Percentiles rank a stretch among this genome's conserved stretches.
Evolutionary conservation across 208 protist genomes (phyloP).

Genomic region (Crithidia expoeki): DNA sequence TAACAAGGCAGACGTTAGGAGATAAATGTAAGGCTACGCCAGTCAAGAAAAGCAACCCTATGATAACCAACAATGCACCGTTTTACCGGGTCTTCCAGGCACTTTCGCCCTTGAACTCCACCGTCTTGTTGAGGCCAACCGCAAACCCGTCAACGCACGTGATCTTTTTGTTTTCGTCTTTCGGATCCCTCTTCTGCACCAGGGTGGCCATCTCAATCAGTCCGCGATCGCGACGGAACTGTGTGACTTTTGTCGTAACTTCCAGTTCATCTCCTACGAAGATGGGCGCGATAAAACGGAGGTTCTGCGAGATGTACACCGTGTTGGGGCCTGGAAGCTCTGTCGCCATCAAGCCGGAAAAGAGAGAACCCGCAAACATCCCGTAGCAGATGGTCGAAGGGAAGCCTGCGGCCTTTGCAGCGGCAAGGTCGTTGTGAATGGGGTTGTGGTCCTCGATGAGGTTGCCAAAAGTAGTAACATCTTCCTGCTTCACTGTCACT

Average conservation of each 20-base stretch:
- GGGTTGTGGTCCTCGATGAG: constrained; percentile 87
- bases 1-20: too few species aligned
- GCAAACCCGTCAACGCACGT: constrained; percentile 76
- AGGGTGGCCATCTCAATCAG: constrained; percentile 78
- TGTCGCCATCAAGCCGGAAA: constrained; percentile 85
- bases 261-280: constrained; percentile 85
- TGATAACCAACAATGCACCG: constrained; percentile 6
- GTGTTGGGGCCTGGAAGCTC: constrained; percentile 84
- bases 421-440: constrained; percentile 70
- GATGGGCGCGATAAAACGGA: constrained; percentile 74
- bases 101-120: constrained; percentile 77
- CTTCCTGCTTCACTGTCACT: constrained; percentile 50
- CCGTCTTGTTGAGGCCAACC: constrained; percentile 72
- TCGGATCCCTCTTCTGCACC: constrained; percentile 58
- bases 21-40: too few species aligned
- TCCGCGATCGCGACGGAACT: constrained; percentile 66
- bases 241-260: constrained; percentile 63
- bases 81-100: constrained; percentile 40
- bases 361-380: constrained; percentile 83
- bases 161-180: constrained; percentile 36
- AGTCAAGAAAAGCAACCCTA: too few species aligned
- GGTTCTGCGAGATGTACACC: constrained; percentile 86
- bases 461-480: constrained; percentile 73
- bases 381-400: constrained; percentile 79
- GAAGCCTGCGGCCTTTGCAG: constrained; percentile 82